A percentile compares a stretch with the other conserved stretches of the same genome.
Conservation (phyloP, 2,329 filamentous ascomycete genomes). For the Fusarium sp. region DNA sequence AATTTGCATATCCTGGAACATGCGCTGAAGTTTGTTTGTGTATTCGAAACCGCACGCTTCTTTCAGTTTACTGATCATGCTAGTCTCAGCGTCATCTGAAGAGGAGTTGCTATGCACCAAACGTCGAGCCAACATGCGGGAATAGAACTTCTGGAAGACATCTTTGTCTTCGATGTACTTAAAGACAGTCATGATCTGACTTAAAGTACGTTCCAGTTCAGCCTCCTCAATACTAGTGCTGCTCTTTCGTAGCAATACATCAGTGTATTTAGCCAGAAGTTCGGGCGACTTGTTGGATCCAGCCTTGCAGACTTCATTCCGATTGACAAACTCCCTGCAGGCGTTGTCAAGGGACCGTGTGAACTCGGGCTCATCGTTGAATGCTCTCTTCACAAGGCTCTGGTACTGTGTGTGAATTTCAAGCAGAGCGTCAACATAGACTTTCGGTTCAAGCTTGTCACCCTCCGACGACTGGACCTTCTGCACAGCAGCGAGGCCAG, state of each 20-base stretch:
- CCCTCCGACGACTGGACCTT: constrained; percentile 89
- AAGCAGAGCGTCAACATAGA: constrained; percentile 94
- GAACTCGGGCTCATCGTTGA: constrained; percentile 96
- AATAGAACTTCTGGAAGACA: constrained; percentile 99
- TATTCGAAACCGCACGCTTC: constrained; percentile 99
- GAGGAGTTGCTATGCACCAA: constrained; percentile 95
- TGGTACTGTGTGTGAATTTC: constrained; percentile 96
- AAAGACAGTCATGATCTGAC: constrained; percentile 98
- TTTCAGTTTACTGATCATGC: constrained; percentile 99
- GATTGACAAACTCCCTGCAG: constrained; percentile 97
- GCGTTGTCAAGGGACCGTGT: constrained; percentile 96
- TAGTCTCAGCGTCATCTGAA: constrained; percentile 96
- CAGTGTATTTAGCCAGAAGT: constrained; percentile 93
- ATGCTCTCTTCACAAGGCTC: constrained; percentile 89
- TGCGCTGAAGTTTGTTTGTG: constrained; percentile 98
- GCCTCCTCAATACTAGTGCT: constrained; percentile 93
- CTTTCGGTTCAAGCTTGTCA: constrained; percentile 93
- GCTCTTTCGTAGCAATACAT: constrained; percentile 91
- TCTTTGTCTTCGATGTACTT: constrained; percentile 99
- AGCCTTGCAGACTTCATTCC: constrained; percentile 94
- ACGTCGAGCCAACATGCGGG: constrained; percentile 93
- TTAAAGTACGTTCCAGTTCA: constrained; percentile 88
- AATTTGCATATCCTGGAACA: constrained; percentile 99
- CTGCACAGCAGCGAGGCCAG: constrained; percentile 86
- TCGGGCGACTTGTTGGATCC: constrained; percentile 96